phyloP scores from a whole-genome alignment of 2,329 filamentous ascomycete genomes.

The Ceratocystis smalleyi region DNA sequence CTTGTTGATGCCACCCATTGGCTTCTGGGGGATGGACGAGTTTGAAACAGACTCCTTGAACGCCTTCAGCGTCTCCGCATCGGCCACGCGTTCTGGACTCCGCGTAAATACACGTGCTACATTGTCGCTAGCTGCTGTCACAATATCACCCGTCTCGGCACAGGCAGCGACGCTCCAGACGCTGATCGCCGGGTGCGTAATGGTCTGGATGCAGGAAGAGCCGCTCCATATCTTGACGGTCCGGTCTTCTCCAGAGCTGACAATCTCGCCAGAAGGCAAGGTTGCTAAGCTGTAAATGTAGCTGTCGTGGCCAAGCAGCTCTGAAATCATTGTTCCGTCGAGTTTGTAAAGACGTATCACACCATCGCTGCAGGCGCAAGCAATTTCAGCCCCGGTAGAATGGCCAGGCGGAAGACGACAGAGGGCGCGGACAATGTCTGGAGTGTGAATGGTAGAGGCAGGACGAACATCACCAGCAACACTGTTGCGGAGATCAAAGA shows the following conservation, averaged over 20 bases:
- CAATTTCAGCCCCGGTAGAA: conserved; percentile 75
- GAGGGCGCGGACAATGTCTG: conserved; percentile 76
- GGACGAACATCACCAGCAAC: conserved; percentile 40
- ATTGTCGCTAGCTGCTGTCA: conserved; percentile 82
- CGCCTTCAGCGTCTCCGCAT: conserved; percentile 47
- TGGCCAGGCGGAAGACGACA: conserved; percentile 64
- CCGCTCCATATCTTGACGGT: conserved; percentile 81
- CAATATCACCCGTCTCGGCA: conserved; percentile 71
- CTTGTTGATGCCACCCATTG: conserved; percentile 72
- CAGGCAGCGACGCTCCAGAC: conserved; percentile 89
- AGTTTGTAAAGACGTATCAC: conserved; percentile 77
- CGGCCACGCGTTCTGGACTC: conserved; percentile 51
- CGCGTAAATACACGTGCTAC: conserved; percentile 73
- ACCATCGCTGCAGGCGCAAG: conserved; percentile 85
- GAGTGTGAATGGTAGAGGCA: conserved; percentile 43
- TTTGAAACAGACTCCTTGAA: conserved; percentile 73
- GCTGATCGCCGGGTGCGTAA: conserved; percentile 90
- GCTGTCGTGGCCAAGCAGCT: conserved; percentile 77
- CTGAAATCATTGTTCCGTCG: conserved; percentile 57
- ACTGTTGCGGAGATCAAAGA: conserved; percentile 56
- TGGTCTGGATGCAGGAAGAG: conserved; percentile 74
- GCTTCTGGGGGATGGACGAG: conserved; percentile 77
- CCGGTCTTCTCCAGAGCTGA: conserved; percentile 87
- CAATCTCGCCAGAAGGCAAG: conserved; percentile 69
- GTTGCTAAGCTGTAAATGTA: conserved; percentile 80